Evolutionary conservation across 129 eudicot species (phyloP).

Genomic region (sunflower (Helianthus annuus)): HanXRQr2.0-SUNRISE NC_035436.2:195271035-195271534

Average conservation of each 20-base stretch:
- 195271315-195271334: constrained; percentile 73
- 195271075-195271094: constrained; percentile 94
- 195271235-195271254: constrained; percentile 81
- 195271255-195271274: constrained; percentile 10
- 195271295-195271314: constrained; percentile 19
- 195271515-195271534: constrained; percentile 64
- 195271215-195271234: constrained; percentile 73
- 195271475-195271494: constrained; percentile 89
- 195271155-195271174: constrained; percentile 77
- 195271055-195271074: constrained; percentile 99
- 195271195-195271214: constrained; percentile 87
- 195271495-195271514: constrained; percentile 53
- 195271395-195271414: constrained; percentile 71
- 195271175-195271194: constrained; percentile 93
- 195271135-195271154: constrained; percentile 82
- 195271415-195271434: constrained; percentile 83
- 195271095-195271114: constrained; percentile 90
- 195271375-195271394: constrained; percentile 80
- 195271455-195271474: constrained; percentile 95
- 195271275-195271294: neutral
- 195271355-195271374: constrained; percentile 77
- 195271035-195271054: constrained; percentile 99
- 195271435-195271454: constrained; percentile 95
- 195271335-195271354: constrained; percentile 92
- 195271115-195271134: constrained; percentile 99